phyloP scores from a whole-genome alignment of 768 basidiomycete species.

The Brasilioporus rufonigricans region DNA sequence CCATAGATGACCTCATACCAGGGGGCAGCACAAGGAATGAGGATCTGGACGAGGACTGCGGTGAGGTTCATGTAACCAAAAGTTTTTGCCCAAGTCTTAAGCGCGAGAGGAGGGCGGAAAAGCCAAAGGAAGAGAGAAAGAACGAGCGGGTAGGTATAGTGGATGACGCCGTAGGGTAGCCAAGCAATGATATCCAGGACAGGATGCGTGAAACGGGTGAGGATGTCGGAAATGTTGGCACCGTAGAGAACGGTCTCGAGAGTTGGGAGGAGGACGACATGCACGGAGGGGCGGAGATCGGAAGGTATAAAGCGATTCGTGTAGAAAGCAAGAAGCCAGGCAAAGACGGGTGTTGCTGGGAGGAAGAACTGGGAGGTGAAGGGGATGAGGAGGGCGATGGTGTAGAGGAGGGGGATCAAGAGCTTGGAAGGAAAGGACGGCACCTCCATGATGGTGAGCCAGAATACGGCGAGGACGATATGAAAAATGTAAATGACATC shows the following conservation, averaged over 20 bases:
- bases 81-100: constrained; percentile 80
- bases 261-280: constrained; percentile 90
- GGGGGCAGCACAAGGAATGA: constrained; percentile 91
- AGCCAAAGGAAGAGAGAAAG: constrained; percentile 87
- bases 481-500: constrained; percentile 70
- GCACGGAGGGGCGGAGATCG: constrained; percentile 73
- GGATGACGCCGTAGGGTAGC: constrained; percentile 94
- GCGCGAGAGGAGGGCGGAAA: constrained; percentile 75
- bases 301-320: constrained; percentile 83
- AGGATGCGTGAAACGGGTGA: constrained; percentile 92
- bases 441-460: constrained; percentile 68
- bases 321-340: constrained; percentile 86
- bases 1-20: constrained; percentile 99
- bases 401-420: constrained; percentile 70
- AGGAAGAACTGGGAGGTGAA: constrained; percentile 89
- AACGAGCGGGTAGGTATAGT: constrained; percentile 85
- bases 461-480: constrained; percentile 59
- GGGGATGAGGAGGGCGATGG: constrained; percentile 70
- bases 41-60: constrained; percentile 85
- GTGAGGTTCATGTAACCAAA: constrained; percentile 93
- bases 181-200: constrained; percentile 91
- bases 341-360: constrained; percentile 82
- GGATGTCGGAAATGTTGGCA: constrained; percentile 95
- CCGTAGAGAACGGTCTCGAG: constrained; percentile 95
- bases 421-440: constrained; percentile 76